Conservation (phyloP, 371 early-diverging fungal species). For the Mucor indicus region DNA sequence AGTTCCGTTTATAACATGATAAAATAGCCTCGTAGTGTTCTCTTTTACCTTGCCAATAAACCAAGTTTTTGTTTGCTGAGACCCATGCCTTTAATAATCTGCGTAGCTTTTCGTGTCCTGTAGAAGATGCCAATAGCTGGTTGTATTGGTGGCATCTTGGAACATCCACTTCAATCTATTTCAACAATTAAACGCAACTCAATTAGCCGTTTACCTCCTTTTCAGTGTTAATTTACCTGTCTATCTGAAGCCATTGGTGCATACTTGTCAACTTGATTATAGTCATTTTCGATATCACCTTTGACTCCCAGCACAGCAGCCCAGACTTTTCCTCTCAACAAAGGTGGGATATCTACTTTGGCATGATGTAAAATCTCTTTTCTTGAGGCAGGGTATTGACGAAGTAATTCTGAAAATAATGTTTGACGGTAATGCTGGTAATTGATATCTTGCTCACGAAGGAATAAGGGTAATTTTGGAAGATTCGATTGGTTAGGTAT, state of each 20-base stretch:
- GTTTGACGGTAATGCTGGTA: conserved; percentile 68
- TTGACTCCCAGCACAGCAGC: conserved; percentile 69
- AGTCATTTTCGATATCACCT: conserved; percentile 59
- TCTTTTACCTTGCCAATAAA: conserved; percentile 82
- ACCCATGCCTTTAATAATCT: conserved; percentile 73
- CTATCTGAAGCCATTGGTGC: conserved; percentile 51
- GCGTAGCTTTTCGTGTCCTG: conserved; percentile 71
- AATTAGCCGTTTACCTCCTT: not conserved
- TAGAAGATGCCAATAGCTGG: conserved; percentile 65
- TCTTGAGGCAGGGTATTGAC: conserved; percentile 67
- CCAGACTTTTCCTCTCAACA: conserved; percentile 76
- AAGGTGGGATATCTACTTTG: conserved; percentile 71
- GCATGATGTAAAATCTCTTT: conserved; percentile 70
- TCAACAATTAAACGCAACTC: not conserved
- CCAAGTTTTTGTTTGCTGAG: conserved; percentile 55
- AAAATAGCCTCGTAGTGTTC: no score
- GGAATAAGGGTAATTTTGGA: conserved; percentile 47
- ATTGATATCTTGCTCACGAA: conserved; percentile 67
- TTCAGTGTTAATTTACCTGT: conserved; percentile 41
- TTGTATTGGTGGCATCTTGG: conserved; percentile 88
- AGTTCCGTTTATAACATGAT: not conserved
- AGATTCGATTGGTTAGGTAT: conserved; percentile 4
- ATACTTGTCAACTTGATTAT: conserved; percentile 60
- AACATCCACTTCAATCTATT: conserved; percentile 66
- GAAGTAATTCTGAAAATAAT: conserved; percentile 61